phyloP scores from a whole-genome alignment of 768 basidiomycete genomes.

The Podaxis sp. region DNA sequence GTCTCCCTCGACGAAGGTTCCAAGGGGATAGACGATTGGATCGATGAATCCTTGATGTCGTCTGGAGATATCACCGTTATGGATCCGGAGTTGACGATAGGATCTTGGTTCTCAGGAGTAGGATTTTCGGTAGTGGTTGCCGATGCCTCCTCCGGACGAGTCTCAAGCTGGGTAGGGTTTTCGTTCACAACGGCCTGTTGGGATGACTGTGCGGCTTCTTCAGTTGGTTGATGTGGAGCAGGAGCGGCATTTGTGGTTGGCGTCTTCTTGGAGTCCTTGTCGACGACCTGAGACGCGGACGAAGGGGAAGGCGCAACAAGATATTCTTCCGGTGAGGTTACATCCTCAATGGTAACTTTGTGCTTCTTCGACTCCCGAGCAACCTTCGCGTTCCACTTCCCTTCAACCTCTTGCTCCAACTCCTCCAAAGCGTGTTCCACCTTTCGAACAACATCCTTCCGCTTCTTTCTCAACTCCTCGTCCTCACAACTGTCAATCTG shows the following conservation, averaged over 20 bases:
- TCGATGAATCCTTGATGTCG: neutral
- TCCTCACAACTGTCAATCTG: constrained; percentile 62
- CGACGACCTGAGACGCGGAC: neutral
- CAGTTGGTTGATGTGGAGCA: neutral
- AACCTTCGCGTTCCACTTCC: constrained; percentile 31
- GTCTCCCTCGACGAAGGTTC: neutral
- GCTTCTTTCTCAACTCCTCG: constrained; percentile 42
- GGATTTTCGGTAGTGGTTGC: neutral
- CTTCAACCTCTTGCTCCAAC: constrained; percentile 50
- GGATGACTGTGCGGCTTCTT: neutral
- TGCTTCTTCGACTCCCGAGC: constrained; percentile 24
- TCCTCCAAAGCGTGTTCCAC: constrained; percentile 60
- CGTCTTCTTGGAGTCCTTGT: neutral
- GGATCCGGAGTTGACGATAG: constrained; percentile 8
- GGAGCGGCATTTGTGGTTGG: neutral
- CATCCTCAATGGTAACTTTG: constrained; percentile 6
- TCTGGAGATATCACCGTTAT: constrained; percentile 28
- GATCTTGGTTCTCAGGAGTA: neutral
- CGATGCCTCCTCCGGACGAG: neutral
- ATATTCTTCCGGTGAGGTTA: constrained; percentile 7
- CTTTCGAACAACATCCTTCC: constrained; percentile 54
- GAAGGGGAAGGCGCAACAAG: neutral
- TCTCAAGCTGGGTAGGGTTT: neutral
- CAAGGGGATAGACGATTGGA: neutral
- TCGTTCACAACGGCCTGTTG: neutral